These are phyloP conservation scores for Asterochloris erici DNA, from an alignment of 139 green algal genomes.

Conservation along the genomic window DNA sequence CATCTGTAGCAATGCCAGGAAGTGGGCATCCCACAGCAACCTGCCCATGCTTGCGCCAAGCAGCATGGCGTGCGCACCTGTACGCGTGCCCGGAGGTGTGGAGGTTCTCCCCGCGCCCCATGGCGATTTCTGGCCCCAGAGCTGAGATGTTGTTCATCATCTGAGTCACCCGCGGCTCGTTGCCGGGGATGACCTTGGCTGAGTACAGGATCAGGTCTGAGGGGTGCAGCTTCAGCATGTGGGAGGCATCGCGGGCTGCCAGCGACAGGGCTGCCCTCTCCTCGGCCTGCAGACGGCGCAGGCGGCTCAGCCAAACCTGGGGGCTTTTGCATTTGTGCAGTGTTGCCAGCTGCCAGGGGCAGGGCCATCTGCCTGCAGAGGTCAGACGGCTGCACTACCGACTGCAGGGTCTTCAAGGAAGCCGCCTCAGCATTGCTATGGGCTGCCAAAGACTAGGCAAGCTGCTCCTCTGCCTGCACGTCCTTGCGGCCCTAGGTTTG, in stretches of 20 bases:
- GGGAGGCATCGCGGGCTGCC: constrained; percentile 65
- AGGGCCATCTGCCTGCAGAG: too few relatives aligned
- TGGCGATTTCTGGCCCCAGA: constrained; percentile 71
- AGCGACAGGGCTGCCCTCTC: constrained; percentile 79
- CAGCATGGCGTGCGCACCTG: constrained; percentile 46
- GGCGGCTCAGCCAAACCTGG: background rate
- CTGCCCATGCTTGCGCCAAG: background rate
- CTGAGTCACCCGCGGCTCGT: constrained; percentile 71
- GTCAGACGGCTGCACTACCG: background rate
- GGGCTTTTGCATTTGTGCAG: background rate
- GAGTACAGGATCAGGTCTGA: constrained; percentile 93
- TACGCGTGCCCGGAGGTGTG: constrained; percentile 87
- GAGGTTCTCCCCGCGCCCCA: constrained; percentile 73
- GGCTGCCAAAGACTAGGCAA: too few relatives aligned
- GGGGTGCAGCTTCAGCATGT: constrained; percentile 73
- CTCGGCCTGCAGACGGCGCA: constrained; percentile 73
- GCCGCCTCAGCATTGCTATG: too few relatives aligned
- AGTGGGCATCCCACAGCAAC: too few relatives aligned
- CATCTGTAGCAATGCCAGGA: too few relatives aligned
- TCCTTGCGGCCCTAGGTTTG: too few relatives aligned
- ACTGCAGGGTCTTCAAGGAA: background rate
- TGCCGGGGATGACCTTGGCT: constrained; percentile 75
- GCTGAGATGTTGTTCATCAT: constrained; percentile 95
- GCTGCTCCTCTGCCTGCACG: too few relatives aligned
- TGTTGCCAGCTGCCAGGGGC: background rate